These are phyloP conservation scores for Phytophthora pseudosyringae DNA, from an alignment of 352 stramenopile species.

Conservation along the genomic window DNA sequence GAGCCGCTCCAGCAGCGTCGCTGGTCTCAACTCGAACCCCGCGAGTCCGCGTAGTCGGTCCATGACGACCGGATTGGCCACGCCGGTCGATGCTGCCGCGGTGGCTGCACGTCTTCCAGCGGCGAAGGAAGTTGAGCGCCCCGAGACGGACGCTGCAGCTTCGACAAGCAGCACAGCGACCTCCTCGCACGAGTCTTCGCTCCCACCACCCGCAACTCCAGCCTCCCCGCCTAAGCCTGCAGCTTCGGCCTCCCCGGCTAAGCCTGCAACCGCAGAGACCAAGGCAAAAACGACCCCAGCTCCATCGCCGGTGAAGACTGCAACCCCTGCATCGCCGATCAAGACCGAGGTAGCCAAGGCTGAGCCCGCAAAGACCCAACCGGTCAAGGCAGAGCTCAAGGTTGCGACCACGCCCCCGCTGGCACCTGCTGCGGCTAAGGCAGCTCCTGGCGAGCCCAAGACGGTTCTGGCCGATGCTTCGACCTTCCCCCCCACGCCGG, in stretches of 20 bases:
- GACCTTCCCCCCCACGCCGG: constrained; percentile 30
- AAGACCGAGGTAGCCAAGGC: constrained; percentile 7
- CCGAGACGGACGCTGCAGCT: constrained; percentile 5
- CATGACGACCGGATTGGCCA: constrained; percentile 2
- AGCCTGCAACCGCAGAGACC: constrained; percentile 7
- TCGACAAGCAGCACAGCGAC: constrained; percentile 6
- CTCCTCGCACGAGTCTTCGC: constrained; percentile 9
- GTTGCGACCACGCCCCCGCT: not conserved
- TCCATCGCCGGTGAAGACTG: constrained; percentile 18
- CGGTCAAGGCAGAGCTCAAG: too few species aligned
- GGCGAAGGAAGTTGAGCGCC: constrained; percentile 11
- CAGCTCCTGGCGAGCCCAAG: constrained; percentile 14
- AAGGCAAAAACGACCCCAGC: constrained; percentile 6
- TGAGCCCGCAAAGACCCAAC: constrained; percentile 3
- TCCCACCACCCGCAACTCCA: not conserved
- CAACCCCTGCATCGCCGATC: constrained; percentile 4
- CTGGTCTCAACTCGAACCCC: constrained; percentile 31
- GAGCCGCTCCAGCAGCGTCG: constrained; percentile 51
- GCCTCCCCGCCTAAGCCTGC: constrained; percentile 16
- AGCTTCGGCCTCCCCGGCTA: constrained; percentile 7
- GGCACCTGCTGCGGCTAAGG: constrained; percentile 3
- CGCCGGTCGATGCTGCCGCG: constrained; percentile 21
- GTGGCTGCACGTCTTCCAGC: constrained; percentile 27
- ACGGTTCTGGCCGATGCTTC: constrained; percentile 32
- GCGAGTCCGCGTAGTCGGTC: constrained; percentile 35